Evolutionary conservation across 306 rosid genomes (phyloP), one percentile per base, ranked within the genome.

Genomic region (Prunus dulcis): DNA sequence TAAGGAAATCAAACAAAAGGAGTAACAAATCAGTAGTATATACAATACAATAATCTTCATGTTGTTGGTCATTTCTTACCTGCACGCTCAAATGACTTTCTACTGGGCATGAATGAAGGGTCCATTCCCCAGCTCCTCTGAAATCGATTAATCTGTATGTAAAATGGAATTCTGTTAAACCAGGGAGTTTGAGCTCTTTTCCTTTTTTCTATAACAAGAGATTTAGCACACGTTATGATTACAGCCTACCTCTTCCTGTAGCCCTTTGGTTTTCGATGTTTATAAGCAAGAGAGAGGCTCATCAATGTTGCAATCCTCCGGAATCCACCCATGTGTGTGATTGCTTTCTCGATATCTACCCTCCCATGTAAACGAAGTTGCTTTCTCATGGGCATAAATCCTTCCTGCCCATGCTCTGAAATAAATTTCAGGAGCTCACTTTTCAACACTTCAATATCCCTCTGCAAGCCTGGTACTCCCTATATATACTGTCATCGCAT

Each of bases 101-200:
- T 88, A 72, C 98, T 95, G 1, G 98, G 98, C 98, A 95, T 95
- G 68, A 74, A 78, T 20, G 93, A 85, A 9, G 86, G 91, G 75
- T 95, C 98, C 97, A 92, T 92, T 75, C 96, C 98, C 98, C 98
- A 95, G 80, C 82, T 92, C 79, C 80, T 92, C 72, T 92, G 97
- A 76, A 95, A 95, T 71, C 87, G 80, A 77, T 77, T 77, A 76
- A 95, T 92, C 98, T 95, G 93, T 76, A 12, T 15, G 34, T 34
- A 25, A 41, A 79, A 75, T 41, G 72, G 55, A 81, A 30, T 72
- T 56, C 56, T n/a, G 28, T 67, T 75, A 56, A 10, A 28, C 34
- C 6, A 61, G 51, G 64, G 52, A 58, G 3, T 32, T 19, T 34
- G 1, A 5, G 14, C 38, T 3, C 9, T 3, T 18, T 5, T 18